Evolutionary conservation across 164 flowering plant species (phyloP).

Genomic region (Echeveria elegans): DNA sequence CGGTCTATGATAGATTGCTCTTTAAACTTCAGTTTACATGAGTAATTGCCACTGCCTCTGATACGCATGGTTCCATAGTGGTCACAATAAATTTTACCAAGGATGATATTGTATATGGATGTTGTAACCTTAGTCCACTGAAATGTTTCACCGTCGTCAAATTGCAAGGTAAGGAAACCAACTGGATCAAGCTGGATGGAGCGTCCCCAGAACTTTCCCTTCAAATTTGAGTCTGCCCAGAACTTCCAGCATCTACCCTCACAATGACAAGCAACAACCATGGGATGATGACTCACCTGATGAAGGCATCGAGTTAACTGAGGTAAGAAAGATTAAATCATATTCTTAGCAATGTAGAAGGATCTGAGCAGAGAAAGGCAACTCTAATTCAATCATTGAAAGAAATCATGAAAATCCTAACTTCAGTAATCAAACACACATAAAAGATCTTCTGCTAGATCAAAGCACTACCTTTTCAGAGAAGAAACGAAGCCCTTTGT

Average conservation of each 20-base stretch:
- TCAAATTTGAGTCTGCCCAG: conserved; percentile 96
- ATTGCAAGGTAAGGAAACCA: conserved; percentile 83
- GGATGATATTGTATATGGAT: conserved; percentile 89
- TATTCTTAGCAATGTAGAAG: neutral
- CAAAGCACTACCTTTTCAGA: conserved; percentile 71
- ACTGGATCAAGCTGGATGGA: conserved; percentile 98
- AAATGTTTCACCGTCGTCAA: conserved; percentile 94
- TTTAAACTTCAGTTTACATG: conserved; percentile 98
- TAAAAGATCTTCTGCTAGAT: neutral
- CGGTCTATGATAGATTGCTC: conserved; percentile 98
- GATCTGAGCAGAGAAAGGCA: neutral
- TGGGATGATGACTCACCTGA: conserved; percentile 98
- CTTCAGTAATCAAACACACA: neutral
- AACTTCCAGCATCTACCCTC: conserved; percentile 98
- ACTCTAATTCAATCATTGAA: neutral
- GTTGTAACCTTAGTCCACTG: conserved; percentile 99
- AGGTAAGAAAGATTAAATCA: neutral
- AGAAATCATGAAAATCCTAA: neutral
- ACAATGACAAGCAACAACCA: conserved; percentile 96
- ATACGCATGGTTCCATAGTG: conserved; percentile 99
- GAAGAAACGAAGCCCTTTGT: conserved; percentile 91
- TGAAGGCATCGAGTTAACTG: conserved; percentile 11
- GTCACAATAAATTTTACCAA: conserved; percentile 96
- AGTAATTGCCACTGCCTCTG: conserved; percentile 77
- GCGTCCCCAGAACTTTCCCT: conserved; percentile 99